Base-by-base conservation (phyloP, 2,329 filamentous ascomycete species). In the Claviceps cyperi region DNA sequence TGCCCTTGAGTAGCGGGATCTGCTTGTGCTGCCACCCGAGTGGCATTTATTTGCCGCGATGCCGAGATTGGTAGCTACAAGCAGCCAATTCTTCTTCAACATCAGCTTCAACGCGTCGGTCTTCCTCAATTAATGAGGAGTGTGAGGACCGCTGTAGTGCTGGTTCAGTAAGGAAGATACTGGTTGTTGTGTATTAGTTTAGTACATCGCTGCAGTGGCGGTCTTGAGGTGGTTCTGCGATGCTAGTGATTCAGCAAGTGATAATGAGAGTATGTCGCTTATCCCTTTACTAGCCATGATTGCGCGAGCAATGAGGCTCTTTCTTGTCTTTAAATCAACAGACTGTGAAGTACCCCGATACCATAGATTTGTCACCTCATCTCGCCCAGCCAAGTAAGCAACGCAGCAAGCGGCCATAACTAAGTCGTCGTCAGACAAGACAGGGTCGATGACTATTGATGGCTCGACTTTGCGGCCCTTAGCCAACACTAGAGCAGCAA, bases 361-460 rank as follows among this genome's bases (percentile, higher is more conserved):
- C 92, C 92, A 98, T 17, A 97, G 67, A 62, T 95, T 90, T 8
- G 91, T 96, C 48, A 97, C 81, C 66, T 98, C 92, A 58, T 97
- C 91, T 54, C 90, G 76, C 21, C 75, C 77, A 48, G 89, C 85
- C 56, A 97, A 75, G 65, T 96, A 97, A 11, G 84, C 92, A 38
- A 98, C 84, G 54, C 92, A 88, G 66, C 88, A 95, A 46, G 86
- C 87, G 11, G 90, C 88, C 44, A 85, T 65, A 48, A 97, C 78
- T 37, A 81, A 76, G 28, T 78, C 71, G 63, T 94, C 87, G 62
- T 96, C 89, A 5, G 83, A 78, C 7, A 89, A 82, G 55, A 86
- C 81, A 1, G 90, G 89, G 63, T 97, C 91, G 46, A 95, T 69
- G 22, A 95, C 76, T 52, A 84, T 70, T 19, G 69, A 61, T 6